Percentiles rank a stretch among this genome's conserved stretches.
phyloP scores from a whole-genome alignment of 352 stramenopile genomes.

The Phytophthora idaei region DNA sequence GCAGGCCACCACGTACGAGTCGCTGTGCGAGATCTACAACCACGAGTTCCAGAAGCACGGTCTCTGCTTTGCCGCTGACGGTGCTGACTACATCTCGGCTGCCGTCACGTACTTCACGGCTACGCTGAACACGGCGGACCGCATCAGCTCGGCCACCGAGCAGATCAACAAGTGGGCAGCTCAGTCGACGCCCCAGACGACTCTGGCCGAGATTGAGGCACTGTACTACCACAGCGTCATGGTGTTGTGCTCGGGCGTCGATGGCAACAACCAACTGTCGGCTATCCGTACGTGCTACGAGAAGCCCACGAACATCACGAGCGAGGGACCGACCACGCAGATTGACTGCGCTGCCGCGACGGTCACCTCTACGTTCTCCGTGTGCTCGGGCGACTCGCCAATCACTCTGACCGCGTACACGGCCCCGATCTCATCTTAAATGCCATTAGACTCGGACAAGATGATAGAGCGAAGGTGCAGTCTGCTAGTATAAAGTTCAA shows the following conservation, averaged over 20 bases:
- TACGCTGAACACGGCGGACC: constrained; percentile 57
- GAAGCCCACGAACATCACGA: constrained; percentile 42
- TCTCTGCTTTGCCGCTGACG: constrained; percentile 69
- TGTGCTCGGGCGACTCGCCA: constrained; percentile 46
- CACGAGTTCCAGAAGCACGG: constrained; percentile 89
- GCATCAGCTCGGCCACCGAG: constrained; percentile 43
- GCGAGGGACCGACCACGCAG: constrained; percentile 49
- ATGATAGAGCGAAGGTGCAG: constrained; percentile 1
- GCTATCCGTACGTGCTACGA: constrained; percentile 74
- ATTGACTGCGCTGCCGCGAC: constrained; percentile 50
- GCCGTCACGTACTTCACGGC: constrained; percentile 73
- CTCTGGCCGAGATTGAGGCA: constrained; percentile 46
- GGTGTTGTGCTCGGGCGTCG: constrained; percentile 64
- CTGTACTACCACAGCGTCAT: constrained; percentile 71
- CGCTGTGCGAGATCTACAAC: constrained; percentile 82
- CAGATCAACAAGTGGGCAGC: constrained; percentile 70
- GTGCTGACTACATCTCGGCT: constrained; percentile 53
- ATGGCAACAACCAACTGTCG: constrained; percentile 66
- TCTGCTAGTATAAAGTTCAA: constrained; percentile 25
- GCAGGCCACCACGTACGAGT: constrained; percentile 54
- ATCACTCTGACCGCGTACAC: constrained; percentile 57
- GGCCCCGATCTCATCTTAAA: constrained; percentile 29
- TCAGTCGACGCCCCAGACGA: constrained; percentile 33
- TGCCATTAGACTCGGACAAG: not conserved
- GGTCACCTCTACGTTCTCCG: constrained; percentile 37